Evolutionary conservation across 1,284 basidiomycete genomes (phyloP).

Genomic region (Papiliotrema flavescens): DNA sequence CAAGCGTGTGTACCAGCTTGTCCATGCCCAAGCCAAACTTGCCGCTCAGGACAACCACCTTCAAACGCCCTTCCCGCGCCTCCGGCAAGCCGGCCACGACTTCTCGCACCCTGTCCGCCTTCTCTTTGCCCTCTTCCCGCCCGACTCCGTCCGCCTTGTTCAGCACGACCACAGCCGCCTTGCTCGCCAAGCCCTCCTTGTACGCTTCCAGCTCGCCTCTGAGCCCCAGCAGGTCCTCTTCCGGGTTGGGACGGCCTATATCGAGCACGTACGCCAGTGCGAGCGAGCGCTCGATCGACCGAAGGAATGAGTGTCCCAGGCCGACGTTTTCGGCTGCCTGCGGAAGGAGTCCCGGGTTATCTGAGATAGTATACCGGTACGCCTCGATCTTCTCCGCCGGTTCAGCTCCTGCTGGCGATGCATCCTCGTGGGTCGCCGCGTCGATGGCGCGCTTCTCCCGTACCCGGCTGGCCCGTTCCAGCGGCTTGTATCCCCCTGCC

Average conservation of each 20-base stretch:
- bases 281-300: conserved; percentile 86
- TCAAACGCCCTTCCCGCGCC: conserved; percentile 54
- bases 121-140: conserved; percentile 34
- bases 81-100: conserved; percentile 43
- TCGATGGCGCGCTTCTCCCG: not conserved
- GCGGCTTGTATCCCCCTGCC: conserved; percentile 30
- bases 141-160: conserved; percentile 89
- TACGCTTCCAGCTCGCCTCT: conserved; percentile 81
- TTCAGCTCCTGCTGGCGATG: not conserved
- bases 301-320: conserved; percentile 88
- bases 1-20: conserved; percentile 63
- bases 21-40: conserved; percentile 74
- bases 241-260: conserved; percentile 65
- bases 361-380: conserved; percentile 90
- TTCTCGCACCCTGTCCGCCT: conserved; percentile 48
- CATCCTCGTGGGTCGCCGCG: not conserved
- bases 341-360: conserved; percentile 90
- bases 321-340: conserved; percentile 84
- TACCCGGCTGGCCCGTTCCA: conserved; percentile 5
- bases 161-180: conserved; percentile 76
- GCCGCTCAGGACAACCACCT: conserved; percentile 73
- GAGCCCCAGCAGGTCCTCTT: conserved; percentile 69
- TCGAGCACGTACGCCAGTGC: conserved; percentile 92
- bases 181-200: conserved; percentile 68
- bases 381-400: conserved; percentile 52